Evolutionary conservation across 257 asterid genomes (phyloP), one percentile per base, ranked within the genome.

Genomic region (Solanum virginianum): DNA sequence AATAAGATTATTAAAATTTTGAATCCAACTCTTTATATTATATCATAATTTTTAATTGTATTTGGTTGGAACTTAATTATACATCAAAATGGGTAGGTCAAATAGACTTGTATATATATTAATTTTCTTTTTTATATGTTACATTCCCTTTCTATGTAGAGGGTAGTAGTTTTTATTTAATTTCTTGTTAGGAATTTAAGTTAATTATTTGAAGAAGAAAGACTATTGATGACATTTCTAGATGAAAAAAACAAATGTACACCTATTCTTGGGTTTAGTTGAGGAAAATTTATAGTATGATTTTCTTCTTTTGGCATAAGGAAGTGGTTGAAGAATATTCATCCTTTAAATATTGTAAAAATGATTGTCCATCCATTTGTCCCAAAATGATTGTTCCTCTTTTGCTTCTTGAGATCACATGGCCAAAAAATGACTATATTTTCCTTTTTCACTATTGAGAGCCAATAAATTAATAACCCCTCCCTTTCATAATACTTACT

Each of bases 151-250:
- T 77, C 26, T 77, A 51, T 51, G 47, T 0, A 77, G 7, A 51
- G 16, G 9, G 45, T 15, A 51, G 22, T 51, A 26, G 82, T 77
- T 72, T 16, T 77, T 15, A 26, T 77, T 77, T 51, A 22, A 77
- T 77, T 54, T 77, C 47, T 24, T 5, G n/a, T 15, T 16, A 77
- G 26, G 47, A 77, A 51, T 77, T 51, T 6, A 51, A 63, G 71
- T 59, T 59, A 75, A 26, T 77, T 49, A 51, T 63, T 51, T 51
- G 45, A 51, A 77, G 60, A 77, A 77, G 82, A 77, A 49, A 77
- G 24, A 4, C 62, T 15, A 13, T 77, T 74, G 43, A 75, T 75
- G 43, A 47, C 0, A 49, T 14, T 51, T 77, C 24, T 16, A 9
- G 9, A 49, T 10, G 9, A 20, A 10, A 72, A 43, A 43, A 43